phyloP scores from a whole-genome alignment of 2,329 filamentous ascomycete species.

The Pseudogymnoascus sp. region DNA sequence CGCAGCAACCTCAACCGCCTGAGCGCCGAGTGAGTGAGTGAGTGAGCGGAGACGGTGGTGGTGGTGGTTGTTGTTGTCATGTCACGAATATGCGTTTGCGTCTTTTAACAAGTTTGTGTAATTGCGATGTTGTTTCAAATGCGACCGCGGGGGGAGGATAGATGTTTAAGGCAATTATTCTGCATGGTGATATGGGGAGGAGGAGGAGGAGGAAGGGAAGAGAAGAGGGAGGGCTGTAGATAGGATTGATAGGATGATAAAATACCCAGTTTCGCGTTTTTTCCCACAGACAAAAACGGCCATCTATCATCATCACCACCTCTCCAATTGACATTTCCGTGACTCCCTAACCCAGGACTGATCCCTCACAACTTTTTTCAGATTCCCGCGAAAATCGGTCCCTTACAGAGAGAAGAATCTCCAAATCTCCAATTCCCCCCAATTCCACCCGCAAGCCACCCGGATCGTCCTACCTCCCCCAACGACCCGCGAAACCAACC shows the following conservation, averaged over 20 bases:
- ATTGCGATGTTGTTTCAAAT: background rate
- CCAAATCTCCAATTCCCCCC: no score
- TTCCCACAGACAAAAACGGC: background rate
- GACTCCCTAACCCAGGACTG: background rate
- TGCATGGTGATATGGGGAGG: background rate
- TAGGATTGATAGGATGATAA: constrained; percentile 3
- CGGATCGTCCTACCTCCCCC: no score
- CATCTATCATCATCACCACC: background rate
- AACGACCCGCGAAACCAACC: no score
- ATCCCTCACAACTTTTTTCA: no score
- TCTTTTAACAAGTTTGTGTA: background rate
- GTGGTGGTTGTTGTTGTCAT: background rate
- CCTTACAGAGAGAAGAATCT: no score
- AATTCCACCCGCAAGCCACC: no score
- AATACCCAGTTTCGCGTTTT: background rate
- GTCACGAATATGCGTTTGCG: background rate
- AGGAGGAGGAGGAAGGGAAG: background rate
- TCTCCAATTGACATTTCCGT: background rate
- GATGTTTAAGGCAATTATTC: no score
- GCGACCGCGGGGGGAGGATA: no score
- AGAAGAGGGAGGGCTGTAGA: background rate
- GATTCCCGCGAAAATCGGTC: no score
- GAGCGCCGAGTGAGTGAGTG: background rate
- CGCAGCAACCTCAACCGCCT: no score
- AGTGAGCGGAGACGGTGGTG: background rate